Evolutionary conservation across 129 eudicot species (phyloP), one percentile per base, ranked within the genome.

Genomic region (Solidago caesia): DNA sequence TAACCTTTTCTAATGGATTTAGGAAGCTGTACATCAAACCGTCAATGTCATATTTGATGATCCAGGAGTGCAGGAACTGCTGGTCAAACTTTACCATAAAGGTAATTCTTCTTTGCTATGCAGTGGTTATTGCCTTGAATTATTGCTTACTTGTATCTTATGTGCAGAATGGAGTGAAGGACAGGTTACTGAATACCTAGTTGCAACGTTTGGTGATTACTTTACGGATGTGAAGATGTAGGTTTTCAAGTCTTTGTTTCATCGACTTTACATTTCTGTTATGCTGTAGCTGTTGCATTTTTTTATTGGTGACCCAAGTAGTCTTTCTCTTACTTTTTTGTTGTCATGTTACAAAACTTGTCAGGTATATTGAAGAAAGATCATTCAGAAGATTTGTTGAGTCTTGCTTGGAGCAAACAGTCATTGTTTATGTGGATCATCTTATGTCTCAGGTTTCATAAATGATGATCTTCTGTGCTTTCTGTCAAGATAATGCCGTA

Each of bases 51-150:
- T 93, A 59, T 94, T 94, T 80, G 98, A 94, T 82, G 98, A 94
- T 76, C 98, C 98, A 78, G 98, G 98, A 76, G 98, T 90, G 56
- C 97, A 90, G 80, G 98, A 93, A 67, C 83, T 93, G 75, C 85
- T 93, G 10, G 89, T 94, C 70, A 94, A 94, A 82, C 89, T 94
- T 60, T 94, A 94, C 80, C 96, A 80, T 14, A 92, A 85, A 88
- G 98, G 98, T 89, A 67, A 12, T 48, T n/a, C 68, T 7, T 13
- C 61, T 27, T 15, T 25, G 15, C 1, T 43, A 15, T 44, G 4
- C 13, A 26, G 44, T 39, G 9, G 6, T 12, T 25, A 46, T 47
- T 47, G 25, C 9, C 15, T 47, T 5, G 58, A 71, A 21, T 8
- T 43, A 42, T 72, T 45, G 26, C 8, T 27, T 47, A 73, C 33